Conservation (phyloP, 2,329 filamentous ascomycete genomes). For the Cryphonectria parasitica region DNA sequence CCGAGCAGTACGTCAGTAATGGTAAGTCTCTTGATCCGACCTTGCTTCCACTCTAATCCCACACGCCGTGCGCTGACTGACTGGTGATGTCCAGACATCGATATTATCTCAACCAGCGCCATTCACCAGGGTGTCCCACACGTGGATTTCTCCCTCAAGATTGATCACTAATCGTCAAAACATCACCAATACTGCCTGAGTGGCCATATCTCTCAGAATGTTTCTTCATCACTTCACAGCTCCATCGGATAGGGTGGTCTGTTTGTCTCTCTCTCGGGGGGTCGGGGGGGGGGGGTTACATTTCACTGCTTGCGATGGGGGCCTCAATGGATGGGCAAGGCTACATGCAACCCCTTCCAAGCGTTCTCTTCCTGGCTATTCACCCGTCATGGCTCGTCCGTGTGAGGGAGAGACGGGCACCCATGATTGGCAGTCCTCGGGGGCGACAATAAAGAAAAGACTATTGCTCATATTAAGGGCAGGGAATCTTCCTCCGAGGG, state of each 20-base stretch:
- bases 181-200: neutral
- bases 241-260: neutral
- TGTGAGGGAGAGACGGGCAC: neutral
- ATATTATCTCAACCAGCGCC: constrained; percentile 93
- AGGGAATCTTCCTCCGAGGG: neutral
- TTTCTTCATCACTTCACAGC: neutral
- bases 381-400: no score
- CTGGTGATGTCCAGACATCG: constrained; percentile 65
- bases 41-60: neutral
- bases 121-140: constrained; percentile 96
- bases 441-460: neutral
- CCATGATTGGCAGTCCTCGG: neutral
- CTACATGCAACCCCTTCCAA: neutral
- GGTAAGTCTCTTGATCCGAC: constrained; percentile 51
- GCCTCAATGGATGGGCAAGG: neutral
- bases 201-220: no score
- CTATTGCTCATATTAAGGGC: neutral
- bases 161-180: constrained; percentile 50
- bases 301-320: neutral
- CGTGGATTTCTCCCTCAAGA: constrained; percentile 95
- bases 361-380: neutral
- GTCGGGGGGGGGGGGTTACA: neutral
- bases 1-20: constrained; percentile 76
- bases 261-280: neutral
- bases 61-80: constrained; percentile 29